Evolutionary conservation across 176 grass and related monocot genomes (phyloP).

Genomic region (Triticum dicoccoides): DNA sequence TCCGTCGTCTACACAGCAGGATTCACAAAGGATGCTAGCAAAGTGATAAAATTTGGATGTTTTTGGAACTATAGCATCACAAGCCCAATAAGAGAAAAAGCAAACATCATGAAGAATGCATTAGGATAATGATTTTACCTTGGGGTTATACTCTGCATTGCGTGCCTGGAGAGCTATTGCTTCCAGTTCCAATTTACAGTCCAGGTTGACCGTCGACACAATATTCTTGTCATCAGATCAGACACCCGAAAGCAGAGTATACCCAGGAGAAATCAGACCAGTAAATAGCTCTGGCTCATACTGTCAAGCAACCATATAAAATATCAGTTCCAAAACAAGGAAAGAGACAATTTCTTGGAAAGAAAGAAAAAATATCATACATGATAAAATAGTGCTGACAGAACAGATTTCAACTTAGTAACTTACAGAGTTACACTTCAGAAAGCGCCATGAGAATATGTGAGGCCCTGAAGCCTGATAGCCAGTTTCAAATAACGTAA

Average conservation of each 20-base stretch:
- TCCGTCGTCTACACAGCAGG: not conserved
- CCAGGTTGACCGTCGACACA: constrained; percentile 79
- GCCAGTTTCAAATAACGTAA: too few species aligned
- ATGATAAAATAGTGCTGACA: not conserved
- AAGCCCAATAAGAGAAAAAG: not conserved
- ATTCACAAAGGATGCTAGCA: not conserved
- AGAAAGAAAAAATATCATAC: not conserved
- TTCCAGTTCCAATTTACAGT: constrained; percentile 79
- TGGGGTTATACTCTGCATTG: constrained; percentile 82
- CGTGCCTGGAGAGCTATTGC: constrained; percentile 75
- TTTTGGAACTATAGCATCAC: not conserved
- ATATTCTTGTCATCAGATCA: constrained; percentile 56
- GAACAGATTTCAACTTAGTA: constrained; percentile 21
- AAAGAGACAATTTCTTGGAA: not conserved
- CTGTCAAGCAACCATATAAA: constrained; percentile 24
- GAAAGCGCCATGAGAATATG: constrained; percentile 72
- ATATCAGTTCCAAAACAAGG: not conserved
- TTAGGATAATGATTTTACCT: constrained; percentile 28
- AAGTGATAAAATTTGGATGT: not conserved
- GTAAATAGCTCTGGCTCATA: constrained; percentile 81
- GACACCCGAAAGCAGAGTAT: not conserved
- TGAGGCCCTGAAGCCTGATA: constrained; percentile 62
- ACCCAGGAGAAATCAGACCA: constrained; percentile 48
- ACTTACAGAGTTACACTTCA: constrained; percentile 33
- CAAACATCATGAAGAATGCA: not conserved